phyloP scores from a whole-genome alignment of 192 early-diverging fungal genomes.

The Coemansia sp. region DNA sequence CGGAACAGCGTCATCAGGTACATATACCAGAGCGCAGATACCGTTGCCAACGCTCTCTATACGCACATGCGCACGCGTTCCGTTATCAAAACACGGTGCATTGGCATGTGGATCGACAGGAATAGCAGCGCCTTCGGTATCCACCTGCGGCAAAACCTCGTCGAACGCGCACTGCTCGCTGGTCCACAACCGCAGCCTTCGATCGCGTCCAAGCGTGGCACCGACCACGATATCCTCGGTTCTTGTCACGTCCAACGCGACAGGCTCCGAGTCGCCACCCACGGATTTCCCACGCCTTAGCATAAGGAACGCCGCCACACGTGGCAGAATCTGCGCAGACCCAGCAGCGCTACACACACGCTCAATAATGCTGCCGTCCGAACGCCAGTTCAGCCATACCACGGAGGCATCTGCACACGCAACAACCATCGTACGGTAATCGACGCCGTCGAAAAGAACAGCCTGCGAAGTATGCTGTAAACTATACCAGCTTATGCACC shows the following conservation, averaged over 20 bases:
- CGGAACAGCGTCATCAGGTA: conserved; percentile 49
- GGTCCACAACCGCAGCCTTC: conserved; percentile 51
- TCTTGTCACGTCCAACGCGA: conserved; percentile 22
- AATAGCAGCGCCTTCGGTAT: conserved; percentile 29
- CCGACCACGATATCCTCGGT: conserved; percentile 30
- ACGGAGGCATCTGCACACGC: conserved; percentile 36
- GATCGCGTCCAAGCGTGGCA: conserved; percentile 49
- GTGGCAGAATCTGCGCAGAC: conserved; percentile 30
- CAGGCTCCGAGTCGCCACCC: conserved; percentile 13
- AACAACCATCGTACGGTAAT: conserved; percentile 9
- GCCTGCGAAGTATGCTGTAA: conserved; percentile 12
- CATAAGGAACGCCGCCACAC: conserved; percentile 37
- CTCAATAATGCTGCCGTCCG: conserved; percentile 26
- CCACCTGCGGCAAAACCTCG: conserved; percentile 41
- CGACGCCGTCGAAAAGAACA: conserved; percentile 26
- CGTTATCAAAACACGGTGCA: conserved; percentile 12
- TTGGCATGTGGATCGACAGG: conserved; percentile 29
- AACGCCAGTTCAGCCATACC: conserved; percentile 42
- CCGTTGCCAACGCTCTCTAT: conserved; percentile 12
- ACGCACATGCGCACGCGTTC: conserved; percentile 31
- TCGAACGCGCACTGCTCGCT: conserved; percentile 37
- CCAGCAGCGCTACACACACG: conserved; percentile 18
- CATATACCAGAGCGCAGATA: conserved; percentile 51
- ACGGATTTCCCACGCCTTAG: conserved; percentile 29
- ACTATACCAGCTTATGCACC: conserved; percentile 43